Evolutionary conservation across 768 basidiomycete genomes (phyloP), one percentile per base, ranked within the genome.

Genomic region (Obba rivulosa): DNA sequence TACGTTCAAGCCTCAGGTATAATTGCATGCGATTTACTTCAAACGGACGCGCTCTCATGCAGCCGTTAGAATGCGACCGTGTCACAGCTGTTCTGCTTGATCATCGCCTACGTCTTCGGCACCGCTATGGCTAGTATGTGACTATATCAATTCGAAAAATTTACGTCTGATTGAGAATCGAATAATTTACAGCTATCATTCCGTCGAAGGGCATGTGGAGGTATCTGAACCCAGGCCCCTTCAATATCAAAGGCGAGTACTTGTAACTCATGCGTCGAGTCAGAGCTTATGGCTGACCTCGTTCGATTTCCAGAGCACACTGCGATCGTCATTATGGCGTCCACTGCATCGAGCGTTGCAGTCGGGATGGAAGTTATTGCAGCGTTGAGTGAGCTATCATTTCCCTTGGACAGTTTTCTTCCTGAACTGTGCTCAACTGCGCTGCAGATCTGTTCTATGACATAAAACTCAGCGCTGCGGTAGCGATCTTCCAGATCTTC

Each of bases 171-270:
- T n/a, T n/a, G n/a, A n/a, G n/a, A n/a, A n/a, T n/a, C n/a, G n/a
- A n/a, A n/a, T n/a, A n/a, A n/a, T n/a, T 36, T 16, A 22, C 43
- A 64, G 54, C 59, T 49, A 1, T 80, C 67, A 58, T 77, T 9
- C 77, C 77, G n/a, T 64, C 64, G 37, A 55, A 58, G 23, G 75
- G 77, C 8, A 61, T 56, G 51, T 81, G 76, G 75, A 62, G 74
- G n/a, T 80, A 76, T 58, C 62, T 81, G 43, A 82, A 82, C 57
- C 81, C 80, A 3, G 79, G 80, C 0, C 77, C 78, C 18, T 83
- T 83, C 68, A 83, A 81, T 70, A 69, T 63, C 61, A 78, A 78
- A 52, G 63, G 74, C 71, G 25, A 39, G 61, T 25, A 21, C 2
- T 8, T 39, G 43, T 10, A 18, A 18, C 24, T 23, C 20, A 20